Conservation (phyloP, 139 green algal species). For the Coelastrella sp. region DNA sequence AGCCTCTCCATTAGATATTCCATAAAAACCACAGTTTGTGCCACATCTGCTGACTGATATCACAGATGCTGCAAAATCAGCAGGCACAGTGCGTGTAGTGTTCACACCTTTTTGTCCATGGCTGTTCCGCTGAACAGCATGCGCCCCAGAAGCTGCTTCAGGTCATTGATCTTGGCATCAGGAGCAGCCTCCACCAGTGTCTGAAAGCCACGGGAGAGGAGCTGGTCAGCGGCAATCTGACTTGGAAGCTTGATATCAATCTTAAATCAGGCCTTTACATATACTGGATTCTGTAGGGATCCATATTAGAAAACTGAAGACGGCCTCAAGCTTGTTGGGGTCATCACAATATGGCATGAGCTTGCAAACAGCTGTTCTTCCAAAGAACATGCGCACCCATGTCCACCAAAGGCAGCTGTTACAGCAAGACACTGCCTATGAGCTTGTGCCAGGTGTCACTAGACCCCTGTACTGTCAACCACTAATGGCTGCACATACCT, state of each 20-base stretch:
- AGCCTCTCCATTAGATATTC: too few species aligned
- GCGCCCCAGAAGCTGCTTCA: constrained; percentile 94
- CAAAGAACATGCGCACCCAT: too few species aligned
- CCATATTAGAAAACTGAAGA: too few species aligned
- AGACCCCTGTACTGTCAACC: not conserved
- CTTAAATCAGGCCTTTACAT: too few species aligned
- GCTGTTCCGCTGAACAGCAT: constrained; percentile 93
- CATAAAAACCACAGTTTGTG: too few species aligned
- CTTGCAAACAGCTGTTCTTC: too few species aligned
- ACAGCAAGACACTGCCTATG: not conserved
- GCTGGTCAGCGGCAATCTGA: not conserved
- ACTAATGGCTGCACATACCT: not conserved
- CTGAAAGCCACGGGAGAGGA: constrained; percentile 42
- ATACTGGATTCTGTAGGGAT: too few species aligned
- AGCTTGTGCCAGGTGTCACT: too few species aligned
- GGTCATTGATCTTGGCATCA: constrained; percentile 87
- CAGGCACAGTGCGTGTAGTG: not conserved
- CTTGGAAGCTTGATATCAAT: too few species aligned
- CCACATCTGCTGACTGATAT: too few species aligned
- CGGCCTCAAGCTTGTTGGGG: too few species aligned
- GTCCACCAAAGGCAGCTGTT: not conserved
- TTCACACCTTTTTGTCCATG: constrained; percentile 92
- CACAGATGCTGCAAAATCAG: not conserved
- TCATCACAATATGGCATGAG: too few species aligned
- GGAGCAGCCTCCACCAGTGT: constrained; percentile 86